Base-by-base conservation (phyloP, 1,284 basidiomycete species). In the Cutaneotrichosporon cavernicola region DNA sequence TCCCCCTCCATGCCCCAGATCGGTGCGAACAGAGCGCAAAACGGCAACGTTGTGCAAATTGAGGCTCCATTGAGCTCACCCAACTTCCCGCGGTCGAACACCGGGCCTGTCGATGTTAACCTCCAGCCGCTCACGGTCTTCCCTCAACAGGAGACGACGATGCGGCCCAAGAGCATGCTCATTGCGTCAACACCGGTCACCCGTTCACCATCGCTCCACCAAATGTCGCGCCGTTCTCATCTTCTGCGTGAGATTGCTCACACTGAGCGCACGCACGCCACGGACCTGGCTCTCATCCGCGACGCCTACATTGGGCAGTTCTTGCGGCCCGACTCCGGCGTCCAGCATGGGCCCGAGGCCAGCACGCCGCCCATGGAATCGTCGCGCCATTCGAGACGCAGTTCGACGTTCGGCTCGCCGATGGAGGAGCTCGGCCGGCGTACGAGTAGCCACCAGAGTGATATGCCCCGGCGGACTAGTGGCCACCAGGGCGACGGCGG, bases 181-280 rank as follows among this genome's bases (percentile, higher is more conserved):
- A 34, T 62, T 16, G 43, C 46, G n/a, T 57, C 60, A 1, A 18
- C 56, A 21, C 30, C 51, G 6, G 43, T 58, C 52, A 53, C 46
- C 56, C 65, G 47, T 30, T 65, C 69, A 38, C 60, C 63, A 47
- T 65, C 61, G 22, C 62, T 60, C 0, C 50, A 65, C 4, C 67
- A 43, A 58, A 56, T 83, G 43, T 81, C 90, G 21, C 95, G 92
- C 81, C 87, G 94, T 31, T 84, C 88, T 30, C 90, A 96, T 74
- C 89, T 92, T 1, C 82, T 97, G 40, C 85, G 88, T 56, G 94
- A 97, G 73, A 83, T 95, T 26, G 84, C 92, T 51, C 85, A 86
- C 13, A 93, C 91, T 22, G 94, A 97, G 76, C 84, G 89, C 32
- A 88, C 90, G 0, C 96, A 96, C 79, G 91, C 93, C 1, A 88